phyloP scores from a whole-genome alignment of 73 alveolate species.

The Tetrahymena thermophila region DNA sequence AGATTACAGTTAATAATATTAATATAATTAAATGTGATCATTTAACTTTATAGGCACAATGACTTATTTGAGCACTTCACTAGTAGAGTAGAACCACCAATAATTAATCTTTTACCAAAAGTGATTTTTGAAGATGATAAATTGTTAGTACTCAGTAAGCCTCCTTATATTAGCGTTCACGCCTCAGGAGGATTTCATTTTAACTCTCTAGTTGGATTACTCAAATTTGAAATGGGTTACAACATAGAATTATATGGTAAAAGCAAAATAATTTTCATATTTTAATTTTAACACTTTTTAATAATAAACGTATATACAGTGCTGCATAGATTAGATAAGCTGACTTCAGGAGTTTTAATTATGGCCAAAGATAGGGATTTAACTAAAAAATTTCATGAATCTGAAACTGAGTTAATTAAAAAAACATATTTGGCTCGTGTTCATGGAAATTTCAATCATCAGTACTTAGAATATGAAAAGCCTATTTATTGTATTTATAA shows the following conservation, averaged over 20 bases:
- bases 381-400: conserved; percentile 74
- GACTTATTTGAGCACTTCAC: conserved; percentile 78
- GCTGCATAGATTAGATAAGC: conserved; percentile 92
- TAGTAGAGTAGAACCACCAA: conserved; percentile 84
- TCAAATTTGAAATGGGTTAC: conserved; percentile 71
- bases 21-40: too few species aligned
- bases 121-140: conserved; percentile 72
- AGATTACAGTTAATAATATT: too few species aligned
- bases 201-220: conserved; percentile 78
- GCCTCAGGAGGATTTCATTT: conserved; percentile 90
- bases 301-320: background rate
- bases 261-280: background rate
- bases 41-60: conserved; percentile 44
- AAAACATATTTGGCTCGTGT: conserved; percentile 90
- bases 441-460: conserved; percentile 70
- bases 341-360: conserved; percentile 92
- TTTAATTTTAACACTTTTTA: background rate
- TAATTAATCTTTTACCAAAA: conserved; percentile 48
- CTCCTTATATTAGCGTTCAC: conserved; percentile 96
- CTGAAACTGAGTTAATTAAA: conserved; percentile 52
- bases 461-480: conserved; percentile 35
- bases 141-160: conserved; percentile 86
- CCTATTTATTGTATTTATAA: conserved; percentile 59
- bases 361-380: conserved; percentile 80
- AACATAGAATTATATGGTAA: conserved; percentile 50